Percentiles rank a stretch among this genome's conserved stretches.
Evolutionary conservation across 257 asterid genomes (phyloP).

Genomic region (Ilex asprella): DNA sequence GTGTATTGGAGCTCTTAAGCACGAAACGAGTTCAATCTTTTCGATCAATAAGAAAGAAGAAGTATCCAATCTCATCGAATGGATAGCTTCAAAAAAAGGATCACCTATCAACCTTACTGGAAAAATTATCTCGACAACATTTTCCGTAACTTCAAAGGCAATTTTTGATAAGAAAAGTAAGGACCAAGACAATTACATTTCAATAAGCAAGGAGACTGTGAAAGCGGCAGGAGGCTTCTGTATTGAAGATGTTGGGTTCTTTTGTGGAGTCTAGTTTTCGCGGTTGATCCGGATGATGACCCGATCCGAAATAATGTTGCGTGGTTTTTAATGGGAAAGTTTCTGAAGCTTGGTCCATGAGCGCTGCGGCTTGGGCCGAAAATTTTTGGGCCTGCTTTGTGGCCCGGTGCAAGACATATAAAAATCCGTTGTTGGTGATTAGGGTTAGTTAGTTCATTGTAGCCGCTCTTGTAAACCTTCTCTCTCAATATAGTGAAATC

Average conservation of each 20-base stretch:
- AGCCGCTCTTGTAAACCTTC: no score
- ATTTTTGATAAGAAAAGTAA: constrained; percentile 20
- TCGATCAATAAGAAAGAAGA: constrained; percentile 14
- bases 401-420: no score
- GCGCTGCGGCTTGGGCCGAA: no score
- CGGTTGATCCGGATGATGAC: no score
- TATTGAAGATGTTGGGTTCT: constrained; percentile 25
- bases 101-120: constrained; percentile 10
- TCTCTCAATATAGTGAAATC: no score
- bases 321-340: no score
- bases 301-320: no score
- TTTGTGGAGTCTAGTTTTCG: no score
- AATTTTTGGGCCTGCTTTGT: no score
- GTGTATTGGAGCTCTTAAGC: constrained; percentile 13
- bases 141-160: constrained; percentile 20
- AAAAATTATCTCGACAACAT: constrained; percentile 1
- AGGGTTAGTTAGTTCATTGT: no score
- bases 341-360: no score
- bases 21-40: constrained; percentile 14
- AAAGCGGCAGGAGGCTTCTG: constrained; percentile 12
- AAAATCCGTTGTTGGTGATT: no score
- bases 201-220: constrained; percentile 7
- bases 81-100: constrained; percentile 6
- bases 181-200: constrained; percentile 14
- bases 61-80: constrained; percentile 3